Conservation (phyloP, 2,329 filamentous ascomycete genomes). For the Phialophora macrospora region DNA sequence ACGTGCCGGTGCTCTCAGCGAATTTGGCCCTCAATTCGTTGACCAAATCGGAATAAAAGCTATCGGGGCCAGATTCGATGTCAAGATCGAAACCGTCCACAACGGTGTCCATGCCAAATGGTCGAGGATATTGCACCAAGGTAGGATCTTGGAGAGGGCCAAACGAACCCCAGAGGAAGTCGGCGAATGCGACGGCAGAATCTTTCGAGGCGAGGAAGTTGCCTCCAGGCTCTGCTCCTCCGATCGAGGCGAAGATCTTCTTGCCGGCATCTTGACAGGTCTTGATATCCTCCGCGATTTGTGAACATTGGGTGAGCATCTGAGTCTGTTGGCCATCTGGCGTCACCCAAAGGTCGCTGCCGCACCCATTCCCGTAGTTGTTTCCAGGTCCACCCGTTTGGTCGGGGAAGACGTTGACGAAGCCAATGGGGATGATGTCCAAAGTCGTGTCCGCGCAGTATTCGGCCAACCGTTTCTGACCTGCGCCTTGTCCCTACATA, state of each 20-base stretch:
- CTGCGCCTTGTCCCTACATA: conserved; percentile 56
- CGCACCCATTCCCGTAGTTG: conserved; percentile 64
- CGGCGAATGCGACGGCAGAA: conserved; percentile 61
- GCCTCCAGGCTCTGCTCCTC: conserved; percentile 71
- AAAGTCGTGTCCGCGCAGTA: conserved; percentile 58
- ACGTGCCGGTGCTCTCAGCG: conserved; percentile 54
- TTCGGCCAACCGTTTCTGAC: conserved; percentile 55
- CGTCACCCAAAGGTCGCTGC: conserved; percentile 46
- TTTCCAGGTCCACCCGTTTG: conserved; percentile 54
- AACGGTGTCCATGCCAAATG: conserved; percentile 65
- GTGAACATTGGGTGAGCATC: conserved; percentile 52
- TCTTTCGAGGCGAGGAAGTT: conserved; percentile 64
- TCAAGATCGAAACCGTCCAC: conserved; percentile 80
- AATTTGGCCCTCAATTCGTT: conserved; percentile 64
- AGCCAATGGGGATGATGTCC: conserved; percentile 63
- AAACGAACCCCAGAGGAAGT: conserved; percentile 72
- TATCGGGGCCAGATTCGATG: conserved; percentile 63
- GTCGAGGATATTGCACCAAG: conserved; percentile 57
- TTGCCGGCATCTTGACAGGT: conserved; percentile 70
- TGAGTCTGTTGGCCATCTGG: conserved; percentile 42
- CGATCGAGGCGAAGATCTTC: conserved; percentile 73
- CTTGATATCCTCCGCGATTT: conserved; percentile 54
- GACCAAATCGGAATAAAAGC: conserved; percentile 67
- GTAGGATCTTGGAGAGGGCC: conserved; percentile 57
- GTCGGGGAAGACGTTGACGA: conserved; percentile 61